Evolutionary conservation across 164 flowering plant genomes (phyloP).

Genomic region (Dillenia turbinata): DNA sequence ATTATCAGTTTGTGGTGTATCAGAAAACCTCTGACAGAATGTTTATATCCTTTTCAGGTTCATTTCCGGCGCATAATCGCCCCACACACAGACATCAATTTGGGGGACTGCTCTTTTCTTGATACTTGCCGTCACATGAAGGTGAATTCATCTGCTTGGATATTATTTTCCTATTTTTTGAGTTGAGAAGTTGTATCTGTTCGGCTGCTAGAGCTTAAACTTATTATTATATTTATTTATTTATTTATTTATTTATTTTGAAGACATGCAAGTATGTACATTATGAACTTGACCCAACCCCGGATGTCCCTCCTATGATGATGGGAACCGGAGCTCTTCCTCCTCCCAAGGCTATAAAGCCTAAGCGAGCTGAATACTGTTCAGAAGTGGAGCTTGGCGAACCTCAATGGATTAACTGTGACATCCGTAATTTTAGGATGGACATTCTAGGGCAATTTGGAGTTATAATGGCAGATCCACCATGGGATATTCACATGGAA

Average conservation of each 20-base stretch:
- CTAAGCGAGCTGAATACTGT: conserved; percentile 91
- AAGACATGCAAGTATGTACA: conserved; percentile 99
- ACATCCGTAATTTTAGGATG: conserved; percentile 85
- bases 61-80: conserved; percentile 97
- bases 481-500: conserved; percentile 99
- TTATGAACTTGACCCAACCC: conserved; percentile 89
- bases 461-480: conserved; percentile 99
- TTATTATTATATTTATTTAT: background rate
- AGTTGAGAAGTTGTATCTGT: background rate
- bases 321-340: conserved; percentile 46
- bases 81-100: conserved; percentile 80
- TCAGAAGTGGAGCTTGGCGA: conserved; percentile 97
- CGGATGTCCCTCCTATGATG: conserved; percentile 67
- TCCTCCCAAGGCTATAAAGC: conserved; percentile 63
- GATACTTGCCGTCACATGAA: conserved; percentile 99
- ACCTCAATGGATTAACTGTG: conserved; percentile 97
- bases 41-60: conserved; percentile 41
- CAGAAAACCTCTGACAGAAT: too few species aligned
- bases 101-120: conserved; percentile 97
- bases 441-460: conserved; percentile 97
- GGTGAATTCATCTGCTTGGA: conserved; percentile 32
- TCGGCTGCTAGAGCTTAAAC: background rate
- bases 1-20: too few species aligned
- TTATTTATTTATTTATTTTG: too few species aligned
- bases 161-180: conserved; percentile 1